Evolutionary conservation across 2,329 filamentous ascomycete genomes (phyloP), one percentile per base, ranked within the genome.

Genomic region (Aotearoamyces nothofagi): DNA sequence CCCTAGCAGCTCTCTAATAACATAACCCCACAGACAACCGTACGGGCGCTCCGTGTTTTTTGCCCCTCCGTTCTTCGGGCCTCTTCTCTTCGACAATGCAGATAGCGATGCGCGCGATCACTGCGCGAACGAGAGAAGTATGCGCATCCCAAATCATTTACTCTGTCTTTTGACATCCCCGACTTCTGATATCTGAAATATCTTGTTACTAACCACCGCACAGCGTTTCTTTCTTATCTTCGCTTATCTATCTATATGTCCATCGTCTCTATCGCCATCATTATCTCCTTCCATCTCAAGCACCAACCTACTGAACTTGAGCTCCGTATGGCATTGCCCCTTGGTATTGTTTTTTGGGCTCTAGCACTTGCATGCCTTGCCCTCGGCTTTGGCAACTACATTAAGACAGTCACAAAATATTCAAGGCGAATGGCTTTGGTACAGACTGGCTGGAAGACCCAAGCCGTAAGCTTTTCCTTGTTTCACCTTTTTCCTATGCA

Each of bases 381-480:
- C 2, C 70, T 78, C 10, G 90, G 90, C 0, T 56, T 92, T 35
- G 74, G 74, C 1, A 96, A 93, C 48, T 98, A 98, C 48, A 73
- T 93, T 38, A 77, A 73, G 43, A 76, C 72, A 0, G 57, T 96
- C 14, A 78, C 78, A 42, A 77, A 81, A 48, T 98, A 93, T 51
- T 78, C 78, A 42, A 63, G 68, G 22, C 71, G 75, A 39, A 65
- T 66, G 15, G 90, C 90, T 0, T 66, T 96, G 38, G 90, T 98
- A 22, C 90, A 98, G 57, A 79, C 74, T 16, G 90, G 90, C 1
- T 90, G 81, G 78, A 87, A 83, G 54, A 96, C 90, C 20, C 86
- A 96, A 50, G 53, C 76, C 23, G 79, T 92, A 29, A 26, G 38
- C 36, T 33, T n/a, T 19, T 12, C 31, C 39, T n/a, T n/a, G 32